A percentile compares a stretch with the other conserved stretches of the same genome.
phyloP scores from a whole-genome alignment of 176 grass and related monocot species.

The Zoysia pacifica region DNA sequence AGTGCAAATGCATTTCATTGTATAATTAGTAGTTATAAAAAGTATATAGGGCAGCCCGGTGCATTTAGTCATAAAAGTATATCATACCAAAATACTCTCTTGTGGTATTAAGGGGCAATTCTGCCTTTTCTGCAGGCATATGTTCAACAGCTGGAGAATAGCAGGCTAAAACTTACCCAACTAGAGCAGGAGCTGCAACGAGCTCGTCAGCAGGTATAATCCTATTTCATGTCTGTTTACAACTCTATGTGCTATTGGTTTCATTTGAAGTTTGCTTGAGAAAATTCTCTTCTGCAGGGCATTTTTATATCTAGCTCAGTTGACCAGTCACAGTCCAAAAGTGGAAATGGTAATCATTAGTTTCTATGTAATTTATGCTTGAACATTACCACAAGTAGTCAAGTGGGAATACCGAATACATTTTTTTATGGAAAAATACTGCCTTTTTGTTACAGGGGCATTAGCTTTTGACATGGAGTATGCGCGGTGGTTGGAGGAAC shows the following conservation, averaged over 20 bases:
- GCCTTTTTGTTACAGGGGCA: slow-evolving; percentile 60
- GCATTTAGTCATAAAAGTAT: neutral
- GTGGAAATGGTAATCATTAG: slow-evolving; percentile 75
- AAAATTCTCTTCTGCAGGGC: slow-evolving; percentile 60
- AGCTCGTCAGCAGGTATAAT: slow-evolving; percentile 85
- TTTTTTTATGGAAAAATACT: slow-evolving; percentile 13
- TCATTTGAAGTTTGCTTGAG: slow-evolving; percentile 31
- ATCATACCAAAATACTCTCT: neutral
- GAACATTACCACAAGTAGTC: neutral
- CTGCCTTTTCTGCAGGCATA: slow-evolving; percentile 67
- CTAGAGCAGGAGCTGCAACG: slow-evolving; percentile 96
- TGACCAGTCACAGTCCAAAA: slow-evolving; percentile 77
- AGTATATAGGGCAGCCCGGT: too few relatives aligned
- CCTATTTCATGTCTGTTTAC: slow-evolving; percentile 28
- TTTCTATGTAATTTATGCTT: slow-evolving; percentile 20
- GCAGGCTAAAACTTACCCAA: slow-evolving; percentile 97
- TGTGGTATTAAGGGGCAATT: slow-evolving; percentile 18
- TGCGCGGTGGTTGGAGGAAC: slow-evolving; percentile 91
- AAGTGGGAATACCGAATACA: neutral
- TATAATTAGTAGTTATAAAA: neutral
- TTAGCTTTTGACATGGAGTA: slow-evolving; percentile 96
- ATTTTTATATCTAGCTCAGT: slow-evolving; percentile 98
- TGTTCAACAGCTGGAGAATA: slow-evolving; percentile 99
- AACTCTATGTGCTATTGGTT: slow-evolving; percentile 19
- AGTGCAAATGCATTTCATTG: neutral